Conservation (phyloP, 192 early-diverging fungal species). For the Diversispora epigaea region DNA sequence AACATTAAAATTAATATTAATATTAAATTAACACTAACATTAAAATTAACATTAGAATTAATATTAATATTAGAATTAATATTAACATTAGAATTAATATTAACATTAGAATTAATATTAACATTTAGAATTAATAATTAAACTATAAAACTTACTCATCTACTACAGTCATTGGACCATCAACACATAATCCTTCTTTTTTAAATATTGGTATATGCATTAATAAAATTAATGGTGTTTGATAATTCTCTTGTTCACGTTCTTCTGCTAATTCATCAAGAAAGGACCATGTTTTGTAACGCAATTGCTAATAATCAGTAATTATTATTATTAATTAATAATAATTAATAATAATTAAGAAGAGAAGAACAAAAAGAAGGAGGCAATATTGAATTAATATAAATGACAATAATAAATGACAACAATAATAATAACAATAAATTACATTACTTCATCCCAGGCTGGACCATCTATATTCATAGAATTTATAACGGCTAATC, state of each 20-base stretch:
- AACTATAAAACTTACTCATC: conserved; percentile 34
- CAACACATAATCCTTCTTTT: conserved; percentile 53
- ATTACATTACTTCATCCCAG: conserved; percentile 39
- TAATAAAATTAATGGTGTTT: conserved; percentile 52
- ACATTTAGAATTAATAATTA: background rate
- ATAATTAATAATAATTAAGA: background rate
- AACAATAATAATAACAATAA: no score
- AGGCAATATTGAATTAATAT: no score
- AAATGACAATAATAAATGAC: no score
- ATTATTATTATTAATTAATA: background rate
- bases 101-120: no score
- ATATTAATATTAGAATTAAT: no score
- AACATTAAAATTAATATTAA: background rate
- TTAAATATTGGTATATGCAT: conserved; percentile 65
- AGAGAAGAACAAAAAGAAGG: no score
- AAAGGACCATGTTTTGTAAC: conserved; percentile 56
- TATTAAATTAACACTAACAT: background rate
- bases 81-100: no score
- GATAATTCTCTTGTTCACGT: conserved; percentile 33
- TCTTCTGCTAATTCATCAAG: conserved; percentile 42
- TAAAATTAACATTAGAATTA: background rate
- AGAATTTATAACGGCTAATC: conserved; percentile 41
- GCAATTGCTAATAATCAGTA: conserved; percentile 35
- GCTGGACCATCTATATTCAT: conserved; percentile 47
- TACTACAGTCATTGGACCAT: conserved; percentile 40